These are phyloP conservation scores for Senna siamea DNA, from an alignment of 306 rosid genomes.

Conservation along the genomic window DNA sequence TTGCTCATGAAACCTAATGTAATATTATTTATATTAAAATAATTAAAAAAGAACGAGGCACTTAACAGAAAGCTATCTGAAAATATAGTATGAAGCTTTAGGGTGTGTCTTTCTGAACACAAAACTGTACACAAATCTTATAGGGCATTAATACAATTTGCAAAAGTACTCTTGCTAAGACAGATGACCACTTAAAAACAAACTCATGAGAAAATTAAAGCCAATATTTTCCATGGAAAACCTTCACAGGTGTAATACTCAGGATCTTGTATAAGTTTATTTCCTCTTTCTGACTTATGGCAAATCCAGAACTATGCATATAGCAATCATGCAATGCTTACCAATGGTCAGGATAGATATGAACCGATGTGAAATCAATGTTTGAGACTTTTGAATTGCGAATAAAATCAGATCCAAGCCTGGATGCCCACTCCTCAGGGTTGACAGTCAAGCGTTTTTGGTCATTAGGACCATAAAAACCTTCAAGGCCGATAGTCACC, in stretches of 20 bases:
- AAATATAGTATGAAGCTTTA: not conserved
- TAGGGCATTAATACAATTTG: conserved; percentile 17
- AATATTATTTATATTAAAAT: not conserved
- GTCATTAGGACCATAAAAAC: conserved; percentile 91
- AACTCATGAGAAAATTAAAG: conserved; percentile 2
- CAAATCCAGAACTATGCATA: not conserved
- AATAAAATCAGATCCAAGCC: conserved; percentile 86
- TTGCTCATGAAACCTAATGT: conserved; percentile 66
- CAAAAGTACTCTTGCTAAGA: conserved; percentile 8
- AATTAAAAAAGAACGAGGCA: not conserved
- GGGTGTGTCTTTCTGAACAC: conserved; percentile 2
- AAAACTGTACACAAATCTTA: not conserved
- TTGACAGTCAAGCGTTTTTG: conserved; percentile 71
- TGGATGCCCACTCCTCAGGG: conserved; percentile 96
- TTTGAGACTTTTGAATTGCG: conserved; percentile 73
- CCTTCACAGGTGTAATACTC: conserved; percentile 6
- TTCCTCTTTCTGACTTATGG: conserved; percentile 14
- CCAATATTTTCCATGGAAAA: conserved; percentile 1
- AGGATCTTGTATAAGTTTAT: not conserved
- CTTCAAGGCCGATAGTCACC: conserved; percentile 89
- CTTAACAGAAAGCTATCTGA: not conserved
- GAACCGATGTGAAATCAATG: conserved; percentile 88
- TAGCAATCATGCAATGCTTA: conserved; percentile 44
- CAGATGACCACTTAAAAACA: conserved; percentile 20
- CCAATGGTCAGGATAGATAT: conserved; percentile 97